phyloP scores from a whole-genome alignment of 805 yeast species.

The Candida berthetii region DNA sequence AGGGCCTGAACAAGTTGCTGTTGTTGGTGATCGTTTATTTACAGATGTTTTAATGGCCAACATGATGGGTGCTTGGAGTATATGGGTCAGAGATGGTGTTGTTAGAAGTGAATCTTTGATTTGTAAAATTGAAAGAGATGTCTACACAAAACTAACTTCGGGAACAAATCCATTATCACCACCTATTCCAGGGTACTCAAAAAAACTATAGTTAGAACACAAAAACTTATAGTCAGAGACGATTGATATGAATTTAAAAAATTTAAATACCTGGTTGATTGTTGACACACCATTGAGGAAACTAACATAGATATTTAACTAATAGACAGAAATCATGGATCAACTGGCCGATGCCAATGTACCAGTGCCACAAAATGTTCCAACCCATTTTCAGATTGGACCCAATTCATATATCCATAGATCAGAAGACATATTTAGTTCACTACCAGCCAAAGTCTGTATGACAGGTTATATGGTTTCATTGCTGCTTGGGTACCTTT shows the following conservation, averaged over 20 bases:
- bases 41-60: slow-evolving; percentile 95
- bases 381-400: background rate
- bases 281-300: no score
- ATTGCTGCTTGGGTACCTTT: slow-evolving; percentile 9
- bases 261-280: no score
- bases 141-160: slow-evolving; percentile 9
- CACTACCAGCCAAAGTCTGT: background rate
- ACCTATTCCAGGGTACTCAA: slow-evolving; percentile 1
- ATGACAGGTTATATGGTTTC: background rate
- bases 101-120: slow-evolving; percentile 41
- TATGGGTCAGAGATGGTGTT: slow-evolving; percentile 84
- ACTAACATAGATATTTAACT: no score
- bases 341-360: no score
- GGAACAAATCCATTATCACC: slow-evolving; percentile 1
- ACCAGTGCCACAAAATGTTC: background rate
- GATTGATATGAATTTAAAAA: no score
- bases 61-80: slow-evolving; percentile 78
- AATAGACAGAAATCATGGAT: background rate
- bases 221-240: no score
- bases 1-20: slow-evolving; percentile 60
- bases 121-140: slow-evolving; percentile 44
- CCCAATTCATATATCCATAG: slow-evolving; percentile 3
- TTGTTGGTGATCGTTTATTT: slow-evolving; percentile 86
- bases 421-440: background rate
- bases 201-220: no score